Conservation (phyloP, 768 basidiomycete genomes). For the Kwoniella europaea region DNA sequence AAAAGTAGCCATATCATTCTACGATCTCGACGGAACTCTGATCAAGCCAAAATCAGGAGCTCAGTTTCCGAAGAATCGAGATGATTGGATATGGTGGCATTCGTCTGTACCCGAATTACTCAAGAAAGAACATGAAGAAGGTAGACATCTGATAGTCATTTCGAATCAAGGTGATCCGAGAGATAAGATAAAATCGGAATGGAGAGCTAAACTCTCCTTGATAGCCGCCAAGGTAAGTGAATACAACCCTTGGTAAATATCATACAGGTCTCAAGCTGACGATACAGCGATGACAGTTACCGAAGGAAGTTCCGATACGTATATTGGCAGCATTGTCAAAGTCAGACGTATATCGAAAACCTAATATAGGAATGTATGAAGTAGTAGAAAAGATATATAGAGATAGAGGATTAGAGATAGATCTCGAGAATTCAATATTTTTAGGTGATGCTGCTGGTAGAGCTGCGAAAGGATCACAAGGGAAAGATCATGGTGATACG, state of each 20-base stretch:
- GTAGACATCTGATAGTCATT: conserved; percentile 71
- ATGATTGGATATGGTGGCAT: conserved; percentile 78
- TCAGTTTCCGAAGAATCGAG: conserved; percentile 62
- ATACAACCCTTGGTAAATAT: conserved; percentile 55
- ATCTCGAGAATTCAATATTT: conserved; percentile 71
- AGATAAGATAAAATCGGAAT: conserved; percentile 61
- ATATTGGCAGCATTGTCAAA: conserved; percentile 71
- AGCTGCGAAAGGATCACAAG: conserved; percentile 35
- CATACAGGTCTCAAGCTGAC: neutral
- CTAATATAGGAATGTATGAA: conserved; percentile 84
- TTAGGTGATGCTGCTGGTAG: conserved; percentile 92
- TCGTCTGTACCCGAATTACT: conserved; percentile 68
- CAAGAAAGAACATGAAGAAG: conserved; percentile 65
- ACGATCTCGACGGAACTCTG: conserved; percentile 86
- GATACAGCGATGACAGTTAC: conserved; percentile 64
- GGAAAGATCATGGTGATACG: conserved; percentile 74
- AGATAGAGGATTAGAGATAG: conserved; percentile 68
- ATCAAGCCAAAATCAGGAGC: conserved; percentile 63
- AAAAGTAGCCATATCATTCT: conserved; percentile 70
- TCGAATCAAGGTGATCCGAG: conserved; percentile 72
- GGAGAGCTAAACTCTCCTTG: conserved; percentile 76
- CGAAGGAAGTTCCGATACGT: conserved; percentile 70
- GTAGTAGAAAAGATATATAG: conserved; percentile 70
- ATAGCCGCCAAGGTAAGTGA: conserved; percentile 64
- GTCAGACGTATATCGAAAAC: conserved; percentile 79